phyloP scores from a whole-genome alignment of 306 rosid species.

The Albizia julibrissin region DNA sequence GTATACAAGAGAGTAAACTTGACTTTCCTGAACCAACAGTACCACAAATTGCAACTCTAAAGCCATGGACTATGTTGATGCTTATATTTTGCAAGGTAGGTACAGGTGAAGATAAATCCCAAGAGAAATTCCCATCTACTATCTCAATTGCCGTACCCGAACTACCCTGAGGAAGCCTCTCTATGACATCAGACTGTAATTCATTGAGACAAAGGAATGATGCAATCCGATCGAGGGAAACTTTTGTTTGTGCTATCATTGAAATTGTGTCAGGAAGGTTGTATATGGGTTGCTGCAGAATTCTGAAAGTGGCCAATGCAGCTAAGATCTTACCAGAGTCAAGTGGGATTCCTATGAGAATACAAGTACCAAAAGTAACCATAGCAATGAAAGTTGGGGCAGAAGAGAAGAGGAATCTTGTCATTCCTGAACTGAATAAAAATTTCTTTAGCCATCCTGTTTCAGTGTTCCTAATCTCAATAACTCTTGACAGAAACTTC shows the following conservation, averaged over 20 bases:
- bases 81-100: constrained; percentile 58
- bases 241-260: constrained; percentile 75
- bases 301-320: constrained; percentile 78
- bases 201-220: constrained; percentile 74
- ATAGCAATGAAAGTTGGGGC: constrained; percentile 80
- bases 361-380: constrained; percentile 75
- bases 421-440: constrained; percentile 44
- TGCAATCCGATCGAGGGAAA: constrained; percentile 78
- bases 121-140: constrained; percentile 72
- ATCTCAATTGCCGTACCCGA: constrained; percentile 63
- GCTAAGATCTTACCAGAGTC: constrained; percentile 90
- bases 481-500: constrained; percentile 75
- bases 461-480: constrained; percentile 60
- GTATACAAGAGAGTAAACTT: constrained; percentile 75
- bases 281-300: constrained; percentile 81
- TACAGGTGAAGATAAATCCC: constrained; percentile 59
- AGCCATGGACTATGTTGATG: constrained; percentile 55
- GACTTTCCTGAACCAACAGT: constrained; percentile 91
- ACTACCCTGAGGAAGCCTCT: constrained; percentile 67
- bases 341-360: constrained; percentile 76
- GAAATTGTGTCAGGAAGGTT: constrained; percentile 70
- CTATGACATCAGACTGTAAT: constrained; percentile 57
- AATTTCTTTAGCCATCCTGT: constrained; percentile 65
- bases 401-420: constrained; percentile 59
- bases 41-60: constrained; percentile 88